phyloP scores from a whole-genome alignment of 2,329 filamentous ascomycete species.

The Fusarium ambrosium region DNA sequence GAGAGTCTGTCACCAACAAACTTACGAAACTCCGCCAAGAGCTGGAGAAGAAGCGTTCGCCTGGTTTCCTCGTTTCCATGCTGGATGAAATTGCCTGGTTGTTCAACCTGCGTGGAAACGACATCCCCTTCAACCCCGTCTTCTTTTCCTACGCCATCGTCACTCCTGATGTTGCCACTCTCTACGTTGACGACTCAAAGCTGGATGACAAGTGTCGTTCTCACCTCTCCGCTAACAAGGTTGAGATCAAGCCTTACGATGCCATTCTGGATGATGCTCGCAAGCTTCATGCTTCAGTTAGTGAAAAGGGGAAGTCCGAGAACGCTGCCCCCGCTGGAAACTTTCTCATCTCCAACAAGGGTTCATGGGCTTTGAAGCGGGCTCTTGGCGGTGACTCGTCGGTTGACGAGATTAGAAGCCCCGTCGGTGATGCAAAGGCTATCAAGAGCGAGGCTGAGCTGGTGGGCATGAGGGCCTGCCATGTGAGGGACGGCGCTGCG shows the following conservation, averaged over 20 bases:
- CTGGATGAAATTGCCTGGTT: conserved; percentile 98
- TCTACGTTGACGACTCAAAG: conserved; percentile 89
- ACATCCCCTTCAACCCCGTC: conserved; percentile 97
- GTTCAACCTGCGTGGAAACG: conserved; percentile 95
- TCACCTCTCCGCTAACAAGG: conserved; percentile 77
- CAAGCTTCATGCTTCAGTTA: conserved; percentile 61
- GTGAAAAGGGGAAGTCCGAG: conserved; percentile 54
- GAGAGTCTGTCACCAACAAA: conserved; percentile 86
- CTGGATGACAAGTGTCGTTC: conserved; percentile 75
- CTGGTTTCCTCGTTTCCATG: conserved; percentile 92
- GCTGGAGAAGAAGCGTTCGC: conserved; percentile 87
- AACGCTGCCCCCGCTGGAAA: conserved; percentile 64
- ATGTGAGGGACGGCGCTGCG: conserved; percentile 92
- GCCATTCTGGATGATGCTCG: conserved; percentile 84
- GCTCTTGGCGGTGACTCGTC: conserved; percentile 87
- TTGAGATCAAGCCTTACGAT: conserved; percentile 85
- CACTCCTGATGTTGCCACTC: conserved; percentile 79
- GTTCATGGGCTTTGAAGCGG: conserved; percentile 92
- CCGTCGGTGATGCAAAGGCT: conserved; percentile 90
- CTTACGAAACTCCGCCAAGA: conserved; percentile 90
- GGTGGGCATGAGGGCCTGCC: conserved; percentile 92
- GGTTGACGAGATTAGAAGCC: conserved; percentile 89
- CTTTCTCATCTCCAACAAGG: conserved; percentile 88
- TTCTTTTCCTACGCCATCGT: conserved; percentile 97
- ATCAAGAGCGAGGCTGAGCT: conserved; percentile 93